Percentiles rank a stretch among this genome's conserved stretches.
Evolutionary conservation across 2,329 filamentous ascomycete species (phyloP).

Genomic region (Leptographium radiaticola): DNA sequence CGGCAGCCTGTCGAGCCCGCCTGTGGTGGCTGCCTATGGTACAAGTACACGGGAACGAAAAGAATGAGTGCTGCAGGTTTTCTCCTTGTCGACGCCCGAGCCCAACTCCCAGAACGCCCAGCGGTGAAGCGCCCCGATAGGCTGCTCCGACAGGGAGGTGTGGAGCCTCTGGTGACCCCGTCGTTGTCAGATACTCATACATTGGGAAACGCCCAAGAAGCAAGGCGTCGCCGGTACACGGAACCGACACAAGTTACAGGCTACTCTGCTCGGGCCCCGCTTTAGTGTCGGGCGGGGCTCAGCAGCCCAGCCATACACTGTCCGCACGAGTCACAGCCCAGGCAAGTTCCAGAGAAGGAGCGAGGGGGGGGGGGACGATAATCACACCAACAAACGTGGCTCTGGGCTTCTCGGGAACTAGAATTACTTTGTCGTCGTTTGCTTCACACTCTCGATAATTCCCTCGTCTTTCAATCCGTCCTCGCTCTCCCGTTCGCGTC

Average conservation of each 20-base stretch:
- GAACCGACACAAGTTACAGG: not conserved
- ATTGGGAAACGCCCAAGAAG: not conserved
- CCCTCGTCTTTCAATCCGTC: not conserved
- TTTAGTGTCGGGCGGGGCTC: not conserved
- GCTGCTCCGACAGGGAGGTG: not conserved
- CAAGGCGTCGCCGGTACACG: not conserved
- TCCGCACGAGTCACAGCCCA: not conserved
- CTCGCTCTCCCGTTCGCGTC: not conserved
- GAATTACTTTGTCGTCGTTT: no score
- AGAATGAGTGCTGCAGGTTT: no score
- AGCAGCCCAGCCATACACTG: not conserved
- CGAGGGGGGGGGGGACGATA: not conserved
- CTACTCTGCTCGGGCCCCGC: no score
- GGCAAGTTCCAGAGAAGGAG: not conserved
- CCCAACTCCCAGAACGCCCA: no score
- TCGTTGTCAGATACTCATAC: no score
- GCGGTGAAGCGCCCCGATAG: no score
- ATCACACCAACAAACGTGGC: constrained; percentile 3
- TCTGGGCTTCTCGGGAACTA: not conserved
- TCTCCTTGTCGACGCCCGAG: no score
- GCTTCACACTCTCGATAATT: not conserved
- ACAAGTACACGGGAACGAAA: no score
- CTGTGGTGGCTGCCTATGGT: no score
- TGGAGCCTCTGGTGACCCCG: not conserved
- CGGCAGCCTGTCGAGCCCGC: no score